These are phyloP conservation scores for Herpetomonas tarakana DNA, from an alignment of 208 protist species.

Conservation along the genomic window DNA sequence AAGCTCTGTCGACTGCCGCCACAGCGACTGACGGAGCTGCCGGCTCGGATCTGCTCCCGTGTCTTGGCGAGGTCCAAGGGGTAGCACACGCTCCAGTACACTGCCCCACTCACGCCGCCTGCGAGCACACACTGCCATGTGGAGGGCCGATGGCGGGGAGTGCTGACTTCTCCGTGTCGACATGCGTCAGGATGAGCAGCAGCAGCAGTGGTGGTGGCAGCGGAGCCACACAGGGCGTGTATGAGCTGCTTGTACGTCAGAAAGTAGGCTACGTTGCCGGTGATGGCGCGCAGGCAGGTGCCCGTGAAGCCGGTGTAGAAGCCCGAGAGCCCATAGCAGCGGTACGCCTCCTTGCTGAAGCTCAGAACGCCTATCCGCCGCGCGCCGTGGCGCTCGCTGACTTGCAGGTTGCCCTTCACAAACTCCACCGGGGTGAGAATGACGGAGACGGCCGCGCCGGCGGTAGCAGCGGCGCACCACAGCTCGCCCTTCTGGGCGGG, in stretches of 20 bases:
- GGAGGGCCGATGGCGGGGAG: slow-evolving; percentile 33
- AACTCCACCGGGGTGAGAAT: slow-evolving; percentile 59
- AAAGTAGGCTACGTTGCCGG: slow-evolving; percentile 77
- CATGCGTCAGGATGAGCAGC: slow-evolving; percentile 61
- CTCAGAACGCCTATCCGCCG: no score
- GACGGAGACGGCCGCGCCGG: slow-evolving; percentile 47
- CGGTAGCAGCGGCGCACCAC: slow-evolving; percentile 32
- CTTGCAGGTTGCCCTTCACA: slow-evolving; percentile 64
- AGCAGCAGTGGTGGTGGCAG: background rate
- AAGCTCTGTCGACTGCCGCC: no score
- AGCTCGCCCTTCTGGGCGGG: slow-evolving; percentile 6
- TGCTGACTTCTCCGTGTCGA: slow-evolving; percentile 71
- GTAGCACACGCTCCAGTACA: slow-evolving; percentile 82
- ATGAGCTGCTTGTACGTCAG: slow-evolving; percentile 61
- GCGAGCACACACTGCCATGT: slow-evolving; percentile 60
- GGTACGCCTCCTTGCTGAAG: background rate
- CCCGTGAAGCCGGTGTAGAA: slow-evolving; percentile 67
- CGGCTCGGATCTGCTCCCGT: slow-evolving; percentile 21
- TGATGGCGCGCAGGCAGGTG: slow-evolving; percentile 60
- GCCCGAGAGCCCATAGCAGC: slow-evolving; percentile 19
- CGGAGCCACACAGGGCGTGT: slow-evolving; percentile 26
- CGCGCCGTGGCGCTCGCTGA: slow-evolving; percentile 9
- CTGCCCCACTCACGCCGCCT: slow-evolving; percentile 63
- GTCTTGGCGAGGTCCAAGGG: slow-evolving; percentile 86
- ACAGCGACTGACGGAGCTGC: background rate